Conservation (phyloP, 306 rosid species). For the Sesbania bispinosa region DNA sequence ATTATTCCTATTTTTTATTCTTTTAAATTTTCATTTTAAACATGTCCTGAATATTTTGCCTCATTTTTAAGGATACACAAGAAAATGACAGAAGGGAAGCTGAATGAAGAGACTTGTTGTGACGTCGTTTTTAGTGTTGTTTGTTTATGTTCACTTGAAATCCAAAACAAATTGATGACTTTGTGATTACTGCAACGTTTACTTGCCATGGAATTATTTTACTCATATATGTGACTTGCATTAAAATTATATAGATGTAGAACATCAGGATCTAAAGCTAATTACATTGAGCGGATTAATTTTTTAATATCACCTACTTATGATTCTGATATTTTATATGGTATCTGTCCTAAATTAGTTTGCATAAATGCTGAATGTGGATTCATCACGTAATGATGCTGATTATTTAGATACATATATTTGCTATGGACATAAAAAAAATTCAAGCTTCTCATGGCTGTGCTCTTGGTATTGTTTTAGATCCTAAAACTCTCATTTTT, state of each 20-base stretch:
- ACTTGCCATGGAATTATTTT: not conserved
- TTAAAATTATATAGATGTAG: no score
- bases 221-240: not conserved
- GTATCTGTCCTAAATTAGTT: not conserved
- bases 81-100: no score
- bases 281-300: not conserved
- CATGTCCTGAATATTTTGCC: not conserved
- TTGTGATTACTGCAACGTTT: not conserved
- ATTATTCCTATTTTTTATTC: no score
- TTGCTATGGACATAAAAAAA: no score
- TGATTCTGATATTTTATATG: not conserved
- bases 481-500: not conserved
- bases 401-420: conserved; percentile 14
- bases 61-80: no score
- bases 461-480: conserved; percentile 12
- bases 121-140: no score
- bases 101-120: no score
- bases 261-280: no score
- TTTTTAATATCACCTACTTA: not conserved
- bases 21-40: no score
- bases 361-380: no score
- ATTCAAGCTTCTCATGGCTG: no score
- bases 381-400: conserved; percentile 1
- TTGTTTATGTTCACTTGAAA: not conserved
- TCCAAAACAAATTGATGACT: no score